A percentile compares a stretch with the other conserved stretches of the same genome.
phyloP scores from a whole-genome alignment of 2,329 filamentous ascomycete genomes.

The Paecilomyces sp. region DNA sequence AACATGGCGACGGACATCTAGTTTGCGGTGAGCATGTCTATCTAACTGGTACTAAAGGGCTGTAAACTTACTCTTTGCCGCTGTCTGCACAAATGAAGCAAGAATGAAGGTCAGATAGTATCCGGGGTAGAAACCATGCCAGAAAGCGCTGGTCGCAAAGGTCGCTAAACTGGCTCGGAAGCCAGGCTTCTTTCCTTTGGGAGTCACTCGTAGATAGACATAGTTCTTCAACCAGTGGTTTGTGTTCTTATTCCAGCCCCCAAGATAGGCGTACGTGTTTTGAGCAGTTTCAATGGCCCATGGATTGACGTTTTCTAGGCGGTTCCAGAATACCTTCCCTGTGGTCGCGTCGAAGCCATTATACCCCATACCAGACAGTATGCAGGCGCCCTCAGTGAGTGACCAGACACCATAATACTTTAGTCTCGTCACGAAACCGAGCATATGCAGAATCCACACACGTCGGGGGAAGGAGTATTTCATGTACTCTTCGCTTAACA shows the following conservation, averaged over 20 bases:
- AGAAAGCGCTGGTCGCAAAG: constrained; percentile 88
- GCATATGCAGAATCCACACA: constrained; percentile 73
- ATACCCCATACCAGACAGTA: constrained; percentile 87
- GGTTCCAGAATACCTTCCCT: constrained; percentile 81
- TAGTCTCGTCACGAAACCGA: constrained; percentile 70
- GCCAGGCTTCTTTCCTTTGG: constrained; percentile 89
- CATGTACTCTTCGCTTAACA: constrained; percentile 61
- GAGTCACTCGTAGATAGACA: constrained; percentile 89
- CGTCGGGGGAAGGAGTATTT: constrained; percentile 63
- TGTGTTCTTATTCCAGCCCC: constrained; percentile 97
- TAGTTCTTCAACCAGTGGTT: constrained; percentile 97
- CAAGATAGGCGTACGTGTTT: constrained; percentile 87
- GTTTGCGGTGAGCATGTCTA: constrained; percentile 8
- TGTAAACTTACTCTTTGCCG: constrained; percentile 72
- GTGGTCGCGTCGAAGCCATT: constrained; percentile 83
- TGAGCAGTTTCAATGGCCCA: constrained; percentile 82
- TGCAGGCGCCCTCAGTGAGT: constrained; percentile 87
- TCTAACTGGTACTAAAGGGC: not conserved
- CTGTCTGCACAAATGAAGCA: constrained; percentile 84
- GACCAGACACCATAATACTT: constrained; percentile 98
- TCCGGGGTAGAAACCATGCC: constrained; percentile 96
- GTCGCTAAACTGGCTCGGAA: constrained; percentile 92
- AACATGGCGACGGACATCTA: constrained; percentile 81
- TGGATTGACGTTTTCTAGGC: constrained; percentile 82
- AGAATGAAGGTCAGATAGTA: constrained; percentile 91